Conservation (phyloP, 805 yeast genomes). For the Hermanozyma aechmeae region DNA sequence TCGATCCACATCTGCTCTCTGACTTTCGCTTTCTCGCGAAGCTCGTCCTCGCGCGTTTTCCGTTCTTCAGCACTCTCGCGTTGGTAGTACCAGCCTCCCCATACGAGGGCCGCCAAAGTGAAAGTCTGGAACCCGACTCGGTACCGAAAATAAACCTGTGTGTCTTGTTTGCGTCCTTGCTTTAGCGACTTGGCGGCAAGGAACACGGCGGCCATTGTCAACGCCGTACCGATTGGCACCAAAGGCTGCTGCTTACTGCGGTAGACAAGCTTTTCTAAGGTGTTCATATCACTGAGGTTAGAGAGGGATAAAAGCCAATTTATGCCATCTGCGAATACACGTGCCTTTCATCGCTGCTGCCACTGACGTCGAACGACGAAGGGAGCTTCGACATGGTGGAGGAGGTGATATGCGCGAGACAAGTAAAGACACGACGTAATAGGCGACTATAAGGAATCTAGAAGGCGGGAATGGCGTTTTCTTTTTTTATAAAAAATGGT, state of each 20-base stretch:
- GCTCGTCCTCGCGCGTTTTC: constrained; percentile 51
- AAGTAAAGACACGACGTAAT: too few relatives aligned
- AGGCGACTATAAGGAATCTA: too few relatives aligned
- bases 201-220: constrained; percentile 73
- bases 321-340: too few relatives aligned
- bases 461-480: too few relatives aligned
- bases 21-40: constrained; percentile 70
- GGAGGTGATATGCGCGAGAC: too few relatives aligned
- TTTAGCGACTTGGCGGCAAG: constrained; percentile 72
- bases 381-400: too few relatives aligned
- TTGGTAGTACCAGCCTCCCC: constrained; percentile 69
- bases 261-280: constrained; percentile 47
- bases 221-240: constrained; percentile 74
- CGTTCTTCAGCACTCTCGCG: constrained; percentile 34
- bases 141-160: constrained; percentile 83
- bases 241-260: constrained; percentile 80
- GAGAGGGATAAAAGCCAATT: too few relatives aligned
- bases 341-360: too few relatives aligned
- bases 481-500: too few relatives aligned
- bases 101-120: constrained; percentile 72
- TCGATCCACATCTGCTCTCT: constrained; percentile 87
- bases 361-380: too few relatives aligned
- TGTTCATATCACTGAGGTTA: constrained; percentile 30
- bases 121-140: constrained; percentile 82
- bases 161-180: constrained; percentile 61